Evolutionary conservation across 1,284 basidiomycete species (phyloP).

Genomic region (Fomitopsis betulina): DNA sequence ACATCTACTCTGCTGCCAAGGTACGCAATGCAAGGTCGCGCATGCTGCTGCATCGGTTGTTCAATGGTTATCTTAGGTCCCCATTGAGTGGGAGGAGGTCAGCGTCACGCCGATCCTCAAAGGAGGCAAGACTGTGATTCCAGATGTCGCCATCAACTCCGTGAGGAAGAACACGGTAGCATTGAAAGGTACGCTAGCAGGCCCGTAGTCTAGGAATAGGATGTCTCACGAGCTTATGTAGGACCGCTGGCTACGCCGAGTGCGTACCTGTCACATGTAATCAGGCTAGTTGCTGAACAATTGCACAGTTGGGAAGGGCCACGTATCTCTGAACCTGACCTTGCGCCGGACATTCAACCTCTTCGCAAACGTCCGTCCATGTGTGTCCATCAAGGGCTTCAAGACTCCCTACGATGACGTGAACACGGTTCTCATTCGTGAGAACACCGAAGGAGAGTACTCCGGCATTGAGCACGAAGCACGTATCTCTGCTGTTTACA

Average conservation of each 20-base stretch:
- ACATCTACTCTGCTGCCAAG: constrained; percentile 87
- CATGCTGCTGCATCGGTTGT: background rate
- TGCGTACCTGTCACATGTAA: constrained; percentile 50
- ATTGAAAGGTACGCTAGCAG: constrained; percentile 72
- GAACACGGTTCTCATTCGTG: constrained; percentile 96
- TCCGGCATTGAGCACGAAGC: constrained; percentile 99
- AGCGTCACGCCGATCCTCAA: constrained; percentile 93
- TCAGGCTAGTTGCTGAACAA: background rate
- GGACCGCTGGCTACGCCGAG: constrained; percentile 94
- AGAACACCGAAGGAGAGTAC: constrained; percentile 99
- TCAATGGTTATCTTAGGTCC: constrained; percentile 56
- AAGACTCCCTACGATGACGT: constrained; percentile 99
- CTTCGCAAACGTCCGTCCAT: constrained; percentile 98
- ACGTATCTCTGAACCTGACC: constrained; percentile 97
- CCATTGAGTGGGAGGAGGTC: constrained; percentile 99
- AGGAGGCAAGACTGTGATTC: constrained; percentile 96
- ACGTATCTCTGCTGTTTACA: constrained; percentile 11
- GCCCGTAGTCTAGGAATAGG: background rate
- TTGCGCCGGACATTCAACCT: constrained; percentile 96
- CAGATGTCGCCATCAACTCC: constrained; percentile 85
- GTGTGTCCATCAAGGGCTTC: constrained; percentile 93
- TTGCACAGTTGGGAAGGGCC: constrained; percentile 90
- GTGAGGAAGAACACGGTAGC: constrained; percentile 98
- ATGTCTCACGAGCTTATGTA: constrained; percentile 20
- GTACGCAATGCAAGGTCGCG: constrained; percentile 33